Evolutionary conservation across 768 basidiomycete species (phyloP).

Genomic region (Lentinula raphanica): DNA sequence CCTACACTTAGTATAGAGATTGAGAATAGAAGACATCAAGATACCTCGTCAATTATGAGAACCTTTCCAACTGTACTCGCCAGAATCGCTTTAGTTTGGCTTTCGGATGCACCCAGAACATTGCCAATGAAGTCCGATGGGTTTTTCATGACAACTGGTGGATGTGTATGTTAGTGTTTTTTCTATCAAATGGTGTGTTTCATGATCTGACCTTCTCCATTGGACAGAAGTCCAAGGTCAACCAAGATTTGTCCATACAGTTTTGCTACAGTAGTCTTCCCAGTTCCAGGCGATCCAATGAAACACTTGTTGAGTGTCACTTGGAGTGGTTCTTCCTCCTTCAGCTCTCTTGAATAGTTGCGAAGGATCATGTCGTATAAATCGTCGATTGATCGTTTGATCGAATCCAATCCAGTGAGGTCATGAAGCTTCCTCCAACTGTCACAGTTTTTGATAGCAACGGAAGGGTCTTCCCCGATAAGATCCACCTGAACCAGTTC

Average conservation of each 20-base stretch:
- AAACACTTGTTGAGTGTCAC: constrained; percentile 49
- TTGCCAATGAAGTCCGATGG: constrained; percentile 66
- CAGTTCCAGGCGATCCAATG: constrained; percentile 64
- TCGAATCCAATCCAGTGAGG: constrained; percentile 29
- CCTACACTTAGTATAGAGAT: background rate
- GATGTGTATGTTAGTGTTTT: background rate
- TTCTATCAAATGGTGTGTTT: constrained; percentile 23
- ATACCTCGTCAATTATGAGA: constrained; percentile 40
- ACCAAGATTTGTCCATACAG: constrained; percentile 60
- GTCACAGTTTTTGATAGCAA: constrained; percentile 24
- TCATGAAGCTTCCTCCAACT: constrained; percentile 33
- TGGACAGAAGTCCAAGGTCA: constrained; percentile 61
- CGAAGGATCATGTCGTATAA: constrained; percentile 28
- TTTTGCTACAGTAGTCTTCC: constrained; percentile 67
- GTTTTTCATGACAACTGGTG: constrained; percentile 57
- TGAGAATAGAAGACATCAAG: background rate
- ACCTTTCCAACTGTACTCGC: constrained; percentile 37
- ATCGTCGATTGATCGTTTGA: constrained; percentile 32
- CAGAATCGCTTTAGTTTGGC: constrained; percentile 57
- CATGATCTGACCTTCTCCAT: constrained; percentile 58
- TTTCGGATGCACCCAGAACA: constrained; percentile 55
- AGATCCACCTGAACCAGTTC: constrained; percentile 34
- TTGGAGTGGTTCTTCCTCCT: constrained; percentile 34
- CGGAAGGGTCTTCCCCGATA: constrained; percentile 39
- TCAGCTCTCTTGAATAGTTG: constrained; percentile 38